A percentile compares a stretch with the other conserved stretches of the same genome.
Evolutionary conservation across 257 asterid species (phyloP).

Genomic region (Solanum virginianum): DNA sequence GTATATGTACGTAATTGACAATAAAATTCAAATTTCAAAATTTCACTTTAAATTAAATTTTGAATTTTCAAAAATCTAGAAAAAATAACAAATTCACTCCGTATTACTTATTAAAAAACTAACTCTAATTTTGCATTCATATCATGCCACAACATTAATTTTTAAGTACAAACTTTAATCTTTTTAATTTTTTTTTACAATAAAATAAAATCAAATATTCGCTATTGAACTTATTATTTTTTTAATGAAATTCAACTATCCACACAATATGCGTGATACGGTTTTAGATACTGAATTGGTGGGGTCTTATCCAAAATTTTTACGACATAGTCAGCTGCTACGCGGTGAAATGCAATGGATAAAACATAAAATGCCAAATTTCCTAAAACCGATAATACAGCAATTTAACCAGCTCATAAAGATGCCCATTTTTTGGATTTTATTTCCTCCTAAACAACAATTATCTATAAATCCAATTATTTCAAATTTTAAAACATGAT

Average conservation of each 20-base stretch:
- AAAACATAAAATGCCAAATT: neutral
- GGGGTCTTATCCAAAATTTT: neutral
- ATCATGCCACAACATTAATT: too few species aligned
- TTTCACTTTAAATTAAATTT: too few species aligned
- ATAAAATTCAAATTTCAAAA: too few species aligned
- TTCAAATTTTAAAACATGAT: neutral
- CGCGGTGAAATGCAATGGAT: neutral
- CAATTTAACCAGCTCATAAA: neutral
- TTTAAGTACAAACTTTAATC: too few species aligned
- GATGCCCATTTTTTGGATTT: neutral
- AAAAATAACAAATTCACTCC: too few species aligned
- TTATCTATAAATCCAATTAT: neutral
- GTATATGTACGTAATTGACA: too few species aligned
- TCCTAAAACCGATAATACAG: neutral
- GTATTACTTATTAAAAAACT: too few species aligned
- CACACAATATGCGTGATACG: neutral
- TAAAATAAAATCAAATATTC: too few species aligned
- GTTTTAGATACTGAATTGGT: neutral
- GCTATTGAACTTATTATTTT: too few species aligned
- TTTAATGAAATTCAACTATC: neutral
- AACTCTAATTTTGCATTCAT: too few species aligned
- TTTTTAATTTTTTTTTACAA: too few species aligned
- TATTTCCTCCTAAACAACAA: neutral
- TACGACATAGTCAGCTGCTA: neutral
- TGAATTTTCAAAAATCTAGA: too few species aligned